phyloP scores from a whole-genome alignment of 768 basidiomycete genomes.

The Jaapia argillacea region DNA sequence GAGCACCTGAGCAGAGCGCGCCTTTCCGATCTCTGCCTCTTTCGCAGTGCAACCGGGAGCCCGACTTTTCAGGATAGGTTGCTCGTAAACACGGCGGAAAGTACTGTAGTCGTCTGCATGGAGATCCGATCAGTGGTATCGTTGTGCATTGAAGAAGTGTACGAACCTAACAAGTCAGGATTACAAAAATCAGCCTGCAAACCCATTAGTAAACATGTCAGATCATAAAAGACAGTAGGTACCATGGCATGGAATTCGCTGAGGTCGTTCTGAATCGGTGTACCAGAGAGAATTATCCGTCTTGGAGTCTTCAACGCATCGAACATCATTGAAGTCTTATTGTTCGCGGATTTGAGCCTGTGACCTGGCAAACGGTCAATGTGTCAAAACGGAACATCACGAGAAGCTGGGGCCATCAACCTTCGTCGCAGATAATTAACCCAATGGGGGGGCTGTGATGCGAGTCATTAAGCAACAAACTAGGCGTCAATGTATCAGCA shows the following conservation, averaged over 20 bases:
- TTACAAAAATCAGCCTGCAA: constrained; percentile 85
- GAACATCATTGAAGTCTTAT: constrained; percentile 86
- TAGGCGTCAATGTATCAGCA: background rate
- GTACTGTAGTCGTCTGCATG: constrained; percentile 64
- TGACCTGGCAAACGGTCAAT: constrained; percentile 44
- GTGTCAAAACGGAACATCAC: background rate
- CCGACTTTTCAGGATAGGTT: constrained; percentile 79
- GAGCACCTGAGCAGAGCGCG: constrained; percentile 63
- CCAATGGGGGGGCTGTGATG: constrained; percentile 74
- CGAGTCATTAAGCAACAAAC: background rate
- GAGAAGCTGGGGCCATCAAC: constrained; percentile 21
- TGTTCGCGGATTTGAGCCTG: constrained; percentile 83
- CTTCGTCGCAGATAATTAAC: constrained; percentile 93
- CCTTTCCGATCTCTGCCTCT: constrained; percentile 71
- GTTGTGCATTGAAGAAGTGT: background rate
- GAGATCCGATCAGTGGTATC: constrained; percentile 1
- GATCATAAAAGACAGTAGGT: constrained; percentile 9
- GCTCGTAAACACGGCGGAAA: constrained; percentile 78
- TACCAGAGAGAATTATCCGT: constrained; percentile 87
- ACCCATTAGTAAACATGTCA: background rate
- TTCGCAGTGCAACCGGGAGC: constrained; percentile 62
- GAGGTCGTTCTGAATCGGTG: constrained; percentile 95
- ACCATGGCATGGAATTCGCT: constrained; percentile 97
- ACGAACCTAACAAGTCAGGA: constrained; percentile 74
- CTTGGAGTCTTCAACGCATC: constrained; percentile 64